Evolutionary conservation across 345 rosid species (phyloP), one percentile per base, ranked within the genome.

Genomic region (Salix caprea): DNA sequence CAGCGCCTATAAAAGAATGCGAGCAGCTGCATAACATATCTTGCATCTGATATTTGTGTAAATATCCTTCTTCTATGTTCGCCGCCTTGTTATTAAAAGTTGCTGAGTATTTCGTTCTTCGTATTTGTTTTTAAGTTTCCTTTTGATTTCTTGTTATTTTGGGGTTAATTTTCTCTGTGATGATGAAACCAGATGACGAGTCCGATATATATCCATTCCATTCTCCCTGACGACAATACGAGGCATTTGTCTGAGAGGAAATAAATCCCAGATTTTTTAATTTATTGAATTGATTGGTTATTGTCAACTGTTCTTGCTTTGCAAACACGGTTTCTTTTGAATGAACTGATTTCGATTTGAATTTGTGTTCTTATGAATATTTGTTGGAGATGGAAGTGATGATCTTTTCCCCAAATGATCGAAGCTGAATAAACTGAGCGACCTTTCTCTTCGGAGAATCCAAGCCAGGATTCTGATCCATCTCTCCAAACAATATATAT

Each of bases 401-500:
- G 65, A 46, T 13, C 14, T 46, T 46, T 46, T 46, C 50, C 50
- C 50, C 50, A 46, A 46, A 46, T 46, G 50, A 60, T 60, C 65
- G 65, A 60, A 60, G 65, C 65, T 60, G 65, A 60, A 60, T 60
- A 60, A 8, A 60, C 65, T 60, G 65, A 60, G 65, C 65, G 65
- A 60, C 0, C 28, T 60, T 60, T 60, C 65, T 60, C 65, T 60
- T 19, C 65, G 65, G 65, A 60, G 65, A 60, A 60, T 6, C 30
- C 65, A 60, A 60, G 65, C 65, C 65, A 60, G 65, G 28, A 60
- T 19, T 60, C 65, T 60, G 65, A 60, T 60, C 65, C 65, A 19
- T 60, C 65, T 60, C 65, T 60, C 23, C 6, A 60, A 60, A 56
- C 21, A 56, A 23, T 16, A 56, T 18, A 56, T 56, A 18, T 56